A percentile compares a stretch with the other conserved stretches of the same genome.
Evolutionary conservation across 371 early-diverging fungal genomes (phyloP).

Genomic region (Mucor saturninus): DNA sequence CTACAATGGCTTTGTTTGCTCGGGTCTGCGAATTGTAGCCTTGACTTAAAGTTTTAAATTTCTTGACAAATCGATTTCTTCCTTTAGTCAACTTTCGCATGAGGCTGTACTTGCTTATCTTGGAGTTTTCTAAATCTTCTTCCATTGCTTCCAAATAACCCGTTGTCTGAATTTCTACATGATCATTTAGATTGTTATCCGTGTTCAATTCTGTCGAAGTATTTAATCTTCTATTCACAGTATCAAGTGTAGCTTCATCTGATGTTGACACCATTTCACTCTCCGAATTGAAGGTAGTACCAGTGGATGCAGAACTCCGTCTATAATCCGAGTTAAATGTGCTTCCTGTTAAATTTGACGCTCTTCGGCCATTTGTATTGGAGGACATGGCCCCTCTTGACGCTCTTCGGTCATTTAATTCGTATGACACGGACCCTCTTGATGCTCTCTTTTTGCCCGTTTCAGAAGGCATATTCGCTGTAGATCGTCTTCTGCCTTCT

Average conservation of each 20-base stretch:
- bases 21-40: slow-evolving; percentile 29
- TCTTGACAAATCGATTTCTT: slow-evolving; percentile 12
- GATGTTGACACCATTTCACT: background rate
- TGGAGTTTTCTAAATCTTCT: slow-evolving; percentile 12
- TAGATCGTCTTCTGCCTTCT: background rate
- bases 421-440: background rate
- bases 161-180: background rate
- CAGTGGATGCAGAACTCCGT: background rate
- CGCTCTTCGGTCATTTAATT: background rate
- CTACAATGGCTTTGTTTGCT: slow-evolving; percentile 18
- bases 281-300: background rate
- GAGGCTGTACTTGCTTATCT: slow-evolving; percentile 13
- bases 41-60: slow-evolving; percentile 12
- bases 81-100: slow-evolving; percentile 22
- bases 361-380: background rate
- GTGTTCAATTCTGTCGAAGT: background rate
- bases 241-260: background rate
- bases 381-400: background rate
- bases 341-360: background rate
- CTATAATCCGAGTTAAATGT: background rate
- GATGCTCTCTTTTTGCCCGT: background rate
- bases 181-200: background rate
- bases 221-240: background rate
- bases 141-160: slow-evolving; percentile 6
- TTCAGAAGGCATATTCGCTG: background rate